A percentile compares a stretch with the other conserved stretches of the same genome.
Evolutionary conservation across 768 basidiomycete species (phyloP).

Genomic region (Agaricus blazei): DNA sequence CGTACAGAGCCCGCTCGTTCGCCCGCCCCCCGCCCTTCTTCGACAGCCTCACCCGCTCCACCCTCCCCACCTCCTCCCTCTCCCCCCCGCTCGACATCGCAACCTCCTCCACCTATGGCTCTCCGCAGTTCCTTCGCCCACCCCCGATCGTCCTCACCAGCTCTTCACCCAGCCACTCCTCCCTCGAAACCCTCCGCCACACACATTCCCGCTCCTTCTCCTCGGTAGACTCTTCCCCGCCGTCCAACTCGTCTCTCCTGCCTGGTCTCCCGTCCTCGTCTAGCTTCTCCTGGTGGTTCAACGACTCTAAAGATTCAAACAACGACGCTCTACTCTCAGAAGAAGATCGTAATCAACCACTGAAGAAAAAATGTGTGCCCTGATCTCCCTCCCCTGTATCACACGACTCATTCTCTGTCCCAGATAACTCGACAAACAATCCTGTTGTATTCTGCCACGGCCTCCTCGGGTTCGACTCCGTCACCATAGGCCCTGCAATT

Average conservation of each 20-base stretch:
- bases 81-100: slow-evolving; percentile 31
- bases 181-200: slow-evolving; percentile 51
- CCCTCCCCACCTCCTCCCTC: slow-evolving; percentile 59
- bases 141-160: slow-evolving; percentile 31
- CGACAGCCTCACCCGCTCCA: slow-evolving; percentile 50
- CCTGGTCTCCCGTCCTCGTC: slow-evolving; percentile 9
- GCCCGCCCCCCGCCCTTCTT: slow-evolving; percentile 47
- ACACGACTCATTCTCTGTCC: slow-evolving; percentile 5
- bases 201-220: neutral
- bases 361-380: slow-evolving; percentile 57
- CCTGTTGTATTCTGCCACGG: slow-evolving; percentile 97
- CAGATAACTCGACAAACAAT: slow-evolving; percentile 74
- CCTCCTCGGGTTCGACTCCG: slow-evolving; percentile 82
- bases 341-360: slow-evolving; percentile 42
- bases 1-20: slow-evolving; percentile 26
- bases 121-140: slow-evolving; percentile 14
- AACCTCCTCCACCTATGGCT: slow-evolving; percentile 1
- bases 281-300: slow-evolving; percentile 45
- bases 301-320: slow-evolving; percentile 32
- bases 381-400: neutral
- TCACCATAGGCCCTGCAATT: slow-evolving; percentile 72
- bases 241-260: slow-evolving; percentile 7
- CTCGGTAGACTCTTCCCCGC: neutral
- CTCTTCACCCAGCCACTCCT: slow-evolving; percentile 40
- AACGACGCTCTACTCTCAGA: slow-evolving; percentile 45